Conservation (phyloP, 805 yeast genomes). For the Metschnikowia corniflorae region DNA sequence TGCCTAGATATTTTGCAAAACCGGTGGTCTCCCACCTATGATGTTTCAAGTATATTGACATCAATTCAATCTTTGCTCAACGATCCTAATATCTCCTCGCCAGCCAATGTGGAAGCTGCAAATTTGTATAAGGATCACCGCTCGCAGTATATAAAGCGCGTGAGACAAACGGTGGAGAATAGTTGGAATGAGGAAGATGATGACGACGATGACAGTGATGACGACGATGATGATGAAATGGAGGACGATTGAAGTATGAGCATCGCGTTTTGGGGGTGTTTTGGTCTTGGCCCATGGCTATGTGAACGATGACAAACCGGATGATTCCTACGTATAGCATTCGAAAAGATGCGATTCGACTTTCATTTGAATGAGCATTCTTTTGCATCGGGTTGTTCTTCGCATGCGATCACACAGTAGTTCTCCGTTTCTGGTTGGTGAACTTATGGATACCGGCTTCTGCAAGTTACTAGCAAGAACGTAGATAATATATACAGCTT, state of each 20-base stretch:
- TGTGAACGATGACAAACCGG: too few relatives aligned
- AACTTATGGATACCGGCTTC: too few relatives aligned
- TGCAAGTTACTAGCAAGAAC: too few relatives aligned
- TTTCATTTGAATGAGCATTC: too few relatives aligned
- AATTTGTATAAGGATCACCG: conserved; percentile 92
- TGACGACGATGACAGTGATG: conserved; percentile 42
- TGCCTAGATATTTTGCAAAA: conserved; percentile 95
- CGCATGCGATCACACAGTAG: too few relatives aligned
- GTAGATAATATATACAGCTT: too few relatives aligned
- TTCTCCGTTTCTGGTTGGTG: too few relatives aligned
- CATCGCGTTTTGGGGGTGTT: too few relatives aligned
- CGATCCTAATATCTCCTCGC: conserved; percentile 94
- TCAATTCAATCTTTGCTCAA: conserved; percentile 88
- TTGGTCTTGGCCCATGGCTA: too few relatives aligned
- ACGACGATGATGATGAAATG: conserved; percentile 10
- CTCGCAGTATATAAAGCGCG: conserved; percentile 86
- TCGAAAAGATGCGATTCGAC: too few relatives aligned
- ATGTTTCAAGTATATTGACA: conserved; percentile 91
- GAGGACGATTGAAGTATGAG: background rate
- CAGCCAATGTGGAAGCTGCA: conserved; percentile 98
- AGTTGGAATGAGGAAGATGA: conserved; percentile 85
- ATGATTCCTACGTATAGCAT: too few relatives aligned
- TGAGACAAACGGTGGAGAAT: conserved; percentile 89
- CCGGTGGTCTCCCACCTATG: conserved; percentile 98
- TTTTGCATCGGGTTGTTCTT: too few relatives aligned